These are phyloP conservation scores for Davidsoniella virescens DNA, from an alignment of 2,329 filamentous ascomycete genomes.

Conservation along the genomic window DNA sequence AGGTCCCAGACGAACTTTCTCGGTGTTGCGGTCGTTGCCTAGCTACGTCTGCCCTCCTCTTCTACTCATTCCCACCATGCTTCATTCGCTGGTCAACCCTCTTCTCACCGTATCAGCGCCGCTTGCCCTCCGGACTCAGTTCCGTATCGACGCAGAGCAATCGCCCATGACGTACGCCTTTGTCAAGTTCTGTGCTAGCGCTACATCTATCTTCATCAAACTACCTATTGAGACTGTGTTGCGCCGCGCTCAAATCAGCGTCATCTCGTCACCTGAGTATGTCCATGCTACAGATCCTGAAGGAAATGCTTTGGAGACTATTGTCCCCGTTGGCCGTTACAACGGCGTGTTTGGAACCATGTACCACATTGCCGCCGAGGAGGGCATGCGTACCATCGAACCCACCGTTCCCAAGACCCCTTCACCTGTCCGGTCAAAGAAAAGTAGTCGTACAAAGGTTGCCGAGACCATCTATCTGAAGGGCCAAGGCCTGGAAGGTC, in stretches of 20 bases:
- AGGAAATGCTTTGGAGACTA: slow-evolving; percentile 42
- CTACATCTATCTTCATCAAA: slow-evolving; percentile 67
- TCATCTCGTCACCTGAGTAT: slow-evolving; percentile 41
- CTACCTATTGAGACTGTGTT: slow-evolving; percentile 86
- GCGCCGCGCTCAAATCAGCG: slow-evolving; percentile 68
- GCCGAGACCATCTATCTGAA: slow-evolving; percentile 32
- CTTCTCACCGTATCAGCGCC: slow-evolving; percentile 70
- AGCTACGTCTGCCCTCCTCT: slow-evolving; percentile 55
- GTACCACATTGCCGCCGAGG: slow-evolving; percentile 70
- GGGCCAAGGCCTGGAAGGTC: slow-evolving; percentile 51
- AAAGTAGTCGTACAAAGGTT: slow-evolving; percentile 14
- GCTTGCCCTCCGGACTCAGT: slow-evolving; percentile 67
- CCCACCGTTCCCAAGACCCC: slow-evolving; percentile 6
- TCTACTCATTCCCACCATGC: slow-evolving; percentile 66
- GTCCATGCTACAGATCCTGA: slow-evolving; percentile 30
- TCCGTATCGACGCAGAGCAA: slow-evolving; percentile 65
- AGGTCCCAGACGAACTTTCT: slow-evolving; percentile 60
- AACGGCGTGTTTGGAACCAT: slow-evolving; percentile 81
- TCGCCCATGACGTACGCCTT: slow-evolving; percentile 72
- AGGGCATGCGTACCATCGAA: slow-evolving; percentile 45
- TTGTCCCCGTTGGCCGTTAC: slow-evolving; percentile 68
- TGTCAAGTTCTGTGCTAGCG: slow-evolving; percentile 65
- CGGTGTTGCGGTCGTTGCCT: slow-evolving; percentile 61
- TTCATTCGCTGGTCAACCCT: slow-evolving; percentile 73
- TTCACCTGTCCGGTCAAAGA: slow-evolving; percentile 2